phyloP scores from a whole-genome alignment of 129 eudicot species.

The Pseudognaphalium luteoalbum region DNA sequence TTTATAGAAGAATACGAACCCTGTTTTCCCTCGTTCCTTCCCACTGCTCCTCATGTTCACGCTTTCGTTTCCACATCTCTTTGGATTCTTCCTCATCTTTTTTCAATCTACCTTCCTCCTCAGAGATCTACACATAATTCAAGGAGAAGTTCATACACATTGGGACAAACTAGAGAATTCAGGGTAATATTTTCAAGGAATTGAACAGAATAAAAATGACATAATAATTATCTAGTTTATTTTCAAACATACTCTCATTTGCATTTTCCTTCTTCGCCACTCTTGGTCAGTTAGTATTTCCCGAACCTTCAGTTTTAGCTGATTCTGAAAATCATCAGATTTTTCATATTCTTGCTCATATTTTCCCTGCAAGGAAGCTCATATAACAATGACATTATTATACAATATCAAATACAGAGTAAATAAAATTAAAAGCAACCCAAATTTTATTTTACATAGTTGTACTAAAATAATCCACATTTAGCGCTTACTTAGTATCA shows the following conservation, averaged over 20 bases:
- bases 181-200: not conserved
- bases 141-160: not conserved
- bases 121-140: constrained; percentile 63
- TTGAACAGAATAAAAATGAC: not conserved
- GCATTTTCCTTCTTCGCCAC: constrained; percentile 99
- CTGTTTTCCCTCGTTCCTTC: constrained; percentile 98
- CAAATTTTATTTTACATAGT: not conserved
- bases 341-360: constrained; percentile 73
- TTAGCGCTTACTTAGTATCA: not conserved
- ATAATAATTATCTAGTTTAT: constrained; percentile 15
- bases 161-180: not conserved
- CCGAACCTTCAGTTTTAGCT: constrained; percentile 86
- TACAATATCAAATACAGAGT: not conserved
- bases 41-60: constrained; percentile 99
- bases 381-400: constrained; percentile 14
- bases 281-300: constrained; percentile 95
- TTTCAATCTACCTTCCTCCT: constrained; percentile 98
- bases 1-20: constrained; percentile 45
- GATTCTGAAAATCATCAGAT: constrained; percentile 76
- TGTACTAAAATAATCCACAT: not conserved
- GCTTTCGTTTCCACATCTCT: constrained; percentile 97
- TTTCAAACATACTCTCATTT: constrained; percentile 76
- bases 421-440: not conserved
- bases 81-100: constrained; percentile 97
- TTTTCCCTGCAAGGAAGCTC: constrained; percentile 61